phyloP scores from a whole-genome alignment of 192 early-diverging fungal species.

The Funneliformis geosporum region DNA sequence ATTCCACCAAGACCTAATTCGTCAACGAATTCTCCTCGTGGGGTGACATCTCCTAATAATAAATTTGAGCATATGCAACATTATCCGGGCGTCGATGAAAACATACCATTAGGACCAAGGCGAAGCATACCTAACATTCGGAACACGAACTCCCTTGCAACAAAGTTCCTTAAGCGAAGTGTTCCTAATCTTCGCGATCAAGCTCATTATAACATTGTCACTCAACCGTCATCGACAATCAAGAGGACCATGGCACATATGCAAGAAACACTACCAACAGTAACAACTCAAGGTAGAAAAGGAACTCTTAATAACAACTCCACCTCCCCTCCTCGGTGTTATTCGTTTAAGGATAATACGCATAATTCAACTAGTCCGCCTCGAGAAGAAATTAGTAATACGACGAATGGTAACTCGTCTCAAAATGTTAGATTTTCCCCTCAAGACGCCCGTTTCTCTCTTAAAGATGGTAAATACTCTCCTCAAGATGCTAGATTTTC shows the following conservation, averaged over 20 bases:
- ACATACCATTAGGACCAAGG: constrained; percentile 11
- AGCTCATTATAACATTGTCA: not conserved
- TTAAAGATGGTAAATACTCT: not conserved
- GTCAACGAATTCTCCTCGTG: not conserved
- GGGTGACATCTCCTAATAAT: not conserved
- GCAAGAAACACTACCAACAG: constrained; percentile 7
- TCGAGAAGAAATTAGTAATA: constrained; percentile 7
- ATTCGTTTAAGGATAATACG: not conserved
- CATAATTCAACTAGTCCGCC: not conserved
- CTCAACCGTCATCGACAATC: constrained; percentile 23
- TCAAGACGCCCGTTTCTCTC: constrained; percentile 19
- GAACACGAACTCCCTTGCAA: not conserved
- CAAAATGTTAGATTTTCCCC: constrained; percentile 23
- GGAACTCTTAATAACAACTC: not conserved
- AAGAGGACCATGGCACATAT: constrained; percentile 17
- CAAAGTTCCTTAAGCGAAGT: constrained; percentile 21
- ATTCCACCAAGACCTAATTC: constrained; percentile 16
- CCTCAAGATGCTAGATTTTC: constrained; percentile 1
- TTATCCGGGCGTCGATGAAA: constrained; percentile 14
- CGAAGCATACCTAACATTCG: constrained; percentile 31
- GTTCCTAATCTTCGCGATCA: constrained; percentile 29
- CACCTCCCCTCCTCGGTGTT: not conserved
- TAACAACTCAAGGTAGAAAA: not conserved
- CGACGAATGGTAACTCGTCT: not conserved
- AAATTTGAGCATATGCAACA: not conserved